These are phyloP conservation scores for Ustilago trichophora DNA, from an alignment of 1,284 basidiomycete species.

Conservation along the genomic window DNA sequence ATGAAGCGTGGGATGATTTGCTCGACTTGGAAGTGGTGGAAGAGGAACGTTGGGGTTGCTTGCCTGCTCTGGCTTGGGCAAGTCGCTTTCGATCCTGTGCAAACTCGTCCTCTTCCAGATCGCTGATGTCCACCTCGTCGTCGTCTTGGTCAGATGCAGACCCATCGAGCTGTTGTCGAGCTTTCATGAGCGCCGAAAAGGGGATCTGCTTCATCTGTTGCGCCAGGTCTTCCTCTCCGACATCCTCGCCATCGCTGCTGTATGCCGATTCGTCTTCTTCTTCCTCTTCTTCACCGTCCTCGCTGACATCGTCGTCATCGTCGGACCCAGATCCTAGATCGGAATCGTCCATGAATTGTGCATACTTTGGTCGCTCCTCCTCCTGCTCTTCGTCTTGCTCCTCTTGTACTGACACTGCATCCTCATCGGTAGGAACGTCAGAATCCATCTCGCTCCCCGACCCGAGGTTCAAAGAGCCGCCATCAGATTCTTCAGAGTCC, in stretches of 20 bases:
- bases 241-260: constrained; percentile 53
- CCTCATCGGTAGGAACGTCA: too few species aligned
- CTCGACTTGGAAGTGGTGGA: neutral
- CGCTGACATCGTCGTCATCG: constrained; percentile 5
- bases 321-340: constrained; percentile 48
- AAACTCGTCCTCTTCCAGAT: constrained; percentile 55
- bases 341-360: constrained; percentile 63
- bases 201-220: constrained; percentile 53
- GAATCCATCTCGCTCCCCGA: too few species aligned
- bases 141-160: constrained; percentile 8
- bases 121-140: constrained; percentile 29
- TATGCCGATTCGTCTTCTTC: constrained; percentile 65
- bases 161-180: constrained; percentile 65
- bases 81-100: constrained; percentile 33
- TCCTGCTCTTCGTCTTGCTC: constrained; percentile 18
- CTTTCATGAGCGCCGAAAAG: constrained; percentile 72
- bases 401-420: constrained; percentile 1
- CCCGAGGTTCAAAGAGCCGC: constrained; percentile 15
- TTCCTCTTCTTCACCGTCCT: constrained; percentile 68
- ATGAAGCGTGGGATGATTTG: neutral
- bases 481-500: constrained; percentile 33
- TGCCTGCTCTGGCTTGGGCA: constrained; percentile 19
- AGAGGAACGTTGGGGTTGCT: constrained; percentile 14
- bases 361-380: constrained; percentile 31
- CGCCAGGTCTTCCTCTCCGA: constrained; percentile 14